These are phyloP conservation scores for Simmondsia chinensis DNA, from an alignment of 148 eudicot genomes.

Conservation along the genomic window DNA sequence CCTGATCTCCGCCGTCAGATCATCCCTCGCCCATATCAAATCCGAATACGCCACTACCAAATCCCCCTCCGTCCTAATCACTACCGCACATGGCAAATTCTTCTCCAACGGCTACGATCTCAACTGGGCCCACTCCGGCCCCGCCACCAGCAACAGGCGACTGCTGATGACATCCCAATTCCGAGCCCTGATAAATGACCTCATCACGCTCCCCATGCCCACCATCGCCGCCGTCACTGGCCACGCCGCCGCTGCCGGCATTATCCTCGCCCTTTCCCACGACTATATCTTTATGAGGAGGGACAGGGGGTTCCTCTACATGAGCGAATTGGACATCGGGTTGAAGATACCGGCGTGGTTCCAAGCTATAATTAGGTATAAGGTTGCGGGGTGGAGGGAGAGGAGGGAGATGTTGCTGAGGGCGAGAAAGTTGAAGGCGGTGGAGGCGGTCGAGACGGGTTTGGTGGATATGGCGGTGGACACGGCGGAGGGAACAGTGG, in stretches of 20 bases:
- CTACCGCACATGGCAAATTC: slow-evolving; percentile 51
- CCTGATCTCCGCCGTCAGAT: slow-evolving; percentile 26
- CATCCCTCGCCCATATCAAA: slow-evolving; percentile 24
- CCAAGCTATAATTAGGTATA: slow-evolving; percentile 7
- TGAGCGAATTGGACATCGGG: slow-evolving; percentile 47
- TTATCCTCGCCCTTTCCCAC: slow-evolving; percentile 32
- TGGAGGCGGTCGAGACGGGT: slow-evolving; percentile 28
- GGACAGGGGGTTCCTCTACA: slow-evolving; percentile 41
- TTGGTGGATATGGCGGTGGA: slow-evolving; percentile 28
- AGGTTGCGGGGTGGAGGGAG: slow-evolving; percentile 18
- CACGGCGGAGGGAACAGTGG: slow-evolving; percentile 28
- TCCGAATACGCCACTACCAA: slow-evolving; percentile 13
- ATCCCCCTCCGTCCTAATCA: slow-evolving; percentile 34
- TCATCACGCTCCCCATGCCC: slow-evolving; percentile 45
- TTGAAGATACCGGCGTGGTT: slow-evolving; percentile 26
- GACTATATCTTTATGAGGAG: slow-evolving; percentile 42
- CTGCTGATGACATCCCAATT: slow-evolving; percentile 22
- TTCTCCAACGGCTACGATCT: slow-evolving; percentile 64
- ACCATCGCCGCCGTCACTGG: slow-evolving; percentile 57
- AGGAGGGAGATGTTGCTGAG: slow-evolving; percentile 21
- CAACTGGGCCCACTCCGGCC: slow-evolving; percentile 13
- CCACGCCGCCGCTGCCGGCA: slow-evolving; percentile 50
- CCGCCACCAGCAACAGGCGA: not conserved
- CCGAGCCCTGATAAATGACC: slow-evolving; percentile 25
- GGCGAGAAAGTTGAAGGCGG: slow-evolving; percentile 40